Conservation (phyloP, 345 rosid genomes). For the Fremontodendron californicum region DNA sequence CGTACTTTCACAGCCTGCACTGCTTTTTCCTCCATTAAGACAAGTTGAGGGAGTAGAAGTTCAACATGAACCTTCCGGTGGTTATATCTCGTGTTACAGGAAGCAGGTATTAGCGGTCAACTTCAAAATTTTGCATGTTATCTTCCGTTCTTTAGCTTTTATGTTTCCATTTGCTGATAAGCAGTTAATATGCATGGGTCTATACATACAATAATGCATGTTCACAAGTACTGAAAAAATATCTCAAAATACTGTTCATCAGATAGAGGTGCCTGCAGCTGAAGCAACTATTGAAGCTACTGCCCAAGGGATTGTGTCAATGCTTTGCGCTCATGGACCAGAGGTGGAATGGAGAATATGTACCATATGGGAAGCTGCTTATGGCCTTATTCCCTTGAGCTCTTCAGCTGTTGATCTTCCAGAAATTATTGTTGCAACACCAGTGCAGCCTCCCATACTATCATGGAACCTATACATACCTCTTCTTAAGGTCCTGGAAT, state of each 20-base stretch:
- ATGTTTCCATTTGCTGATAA: slow-evolving; percentile 1
- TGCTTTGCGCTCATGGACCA: slow-evolving; percentile 99
- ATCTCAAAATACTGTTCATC: slow-evolving; percentile 26
- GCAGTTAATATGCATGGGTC: background rate
- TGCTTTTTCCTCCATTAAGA: slow-evolving; percentile 90
- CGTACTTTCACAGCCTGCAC: slow-evolving; percentile 86
- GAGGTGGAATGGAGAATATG: slow-evolving; percentile 99
- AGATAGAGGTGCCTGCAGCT: slow-evolving; percentile 97
- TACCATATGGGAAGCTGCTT: slow-evolving; percentile 99
- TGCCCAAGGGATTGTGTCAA: slow-evolving; percentile 98
- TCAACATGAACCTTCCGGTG: slow-evolving; percentile 68
- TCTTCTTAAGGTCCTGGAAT: slow-evolving; percentile 93
- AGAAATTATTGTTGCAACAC: slow-evolving; percentile 87
- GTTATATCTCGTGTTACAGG: slow-evolving; percentile 69
- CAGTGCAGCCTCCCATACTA: slow-evolving; percentile 82
- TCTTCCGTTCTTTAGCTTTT: background rate
- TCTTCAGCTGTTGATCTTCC: slow-evolving; percentile 99
- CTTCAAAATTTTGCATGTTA: slow-evolving; percentile 2
- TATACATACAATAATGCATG: background rate
- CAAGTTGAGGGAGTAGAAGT: slow-evolving; percentile 89
- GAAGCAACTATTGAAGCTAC: slow-evolving; percentile 99
- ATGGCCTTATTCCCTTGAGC: slow-evolving; percentile 88
- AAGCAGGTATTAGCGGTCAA: slow-evolving; percentile 59
- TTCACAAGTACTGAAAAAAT: background rate
- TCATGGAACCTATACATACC: slow-evolving; percentile 98